Conservation (phyloP, 2,329 filamentous ascomycete species). For the Epichloe festucae region DNA sequence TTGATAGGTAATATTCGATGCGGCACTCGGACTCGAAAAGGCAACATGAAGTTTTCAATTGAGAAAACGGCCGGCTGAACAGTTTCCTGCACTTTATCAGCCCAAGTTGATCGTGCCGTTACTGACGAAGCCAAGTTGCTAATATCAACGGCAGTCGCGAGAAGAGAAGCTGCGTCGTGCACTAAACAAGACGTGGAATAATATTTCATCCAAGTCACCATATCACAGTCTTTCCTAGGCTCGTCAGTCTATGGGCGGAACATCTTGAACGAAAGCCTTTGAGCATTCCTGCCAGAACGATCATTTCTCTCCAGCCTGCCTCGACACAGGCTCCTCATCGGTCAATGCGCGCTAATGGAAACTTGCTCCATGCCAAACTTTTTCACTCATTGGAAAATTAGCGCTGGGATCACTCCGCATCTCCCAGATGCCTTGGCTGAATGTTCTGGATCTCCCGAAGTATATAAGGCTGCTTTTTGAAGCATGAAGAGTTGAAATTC, state of each 20-base stretch:
- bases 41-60: neutral
- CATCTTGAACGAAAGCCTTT: neutral
- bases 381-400: neutral
- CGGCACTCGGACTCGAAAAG: neutral
- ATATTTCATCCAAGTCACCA: neutral
- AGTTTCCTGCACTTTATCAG: neutral
- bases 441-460: neutral
- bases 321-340: neutral
- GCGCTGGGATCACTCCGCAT: too few species aligned
- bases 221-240: neutral
- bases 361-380: neutral
- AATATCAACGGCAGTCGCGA: neutral
- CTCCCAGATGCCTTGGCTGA: neutral
- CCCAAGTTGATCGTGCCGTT: neutral
- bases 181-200: neutral
- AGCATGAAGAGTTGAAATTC: neutral
- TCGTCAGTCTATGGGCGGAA: neutral
- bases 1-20: neutral
- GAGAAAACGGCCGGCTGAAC: neutral
- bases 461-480: neutral
- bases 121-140: neutral
- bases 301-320: neutral
- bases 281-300: neutral
- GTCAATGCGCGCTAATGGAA: neutral
- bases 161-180: neutral